Base-by-base conservation (phyloP, 2,329 filamentous ascomycete species). In the Dothideomycetes sp. region DNA sequence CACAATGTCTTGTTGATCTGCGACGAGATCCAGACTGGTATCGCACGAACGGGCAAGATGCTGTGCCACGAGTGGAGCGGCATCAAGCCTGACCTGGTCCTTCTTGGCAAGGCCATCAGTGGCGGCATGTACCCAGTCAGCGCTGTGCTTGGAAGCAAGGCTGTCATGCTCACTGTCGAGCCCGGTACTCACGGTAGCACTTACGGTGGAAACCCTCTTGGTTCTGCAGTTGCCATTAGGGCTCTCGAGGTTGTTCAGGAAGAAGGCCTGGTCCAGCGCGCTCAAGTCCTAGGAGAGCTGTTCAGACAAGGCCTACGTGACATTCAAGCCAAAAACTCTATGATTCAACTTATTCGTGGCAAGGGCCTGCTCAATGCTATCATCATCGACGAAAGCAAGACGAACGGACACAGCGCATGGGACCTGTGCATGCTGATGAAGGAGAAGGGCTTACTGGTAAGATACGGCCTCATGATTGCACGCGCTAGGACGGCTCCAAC, bases 61-160 rank as follows among this genome's bases (percentile, higher is more conserved):
- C 78, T 98, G 40, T 94, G 87, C 72, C 82, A 84, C 55, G 79
- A 98, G 65, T 96, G 91, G 88, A 81, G 84, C 41, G 84, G 81
- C 51, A 87, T 98, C 70, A 93, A 89, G 70, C 91, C 89, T 30
- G 91, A 98, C 59, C 74, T 98, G 55, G 82, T 98, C 17, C 81
- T 94, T 35, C 78, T 98, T 24, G 91, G 91, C 57, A 98, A 98
- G 70, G 91, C 91, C 51, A 94, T 98, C 59, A 94, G 87, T 24
- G 91, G 91, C 47, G 91, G 91, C 62, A 91, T 96, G 82, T 98
- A 98, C 66, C 91, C 91, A n/a, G 91, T 98, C 42, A 94, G 87
- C 45, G 87, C 81, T 53, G 88, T 98, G 36, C 72, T 98, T 38
- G 81, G 83, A 46, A 79, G 79, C 53, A 87, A 82, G 65, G 88